These are phyloP conservation scores for Nematocida minor DNA, from an alignment of 371 early-diverging fungal species.

Conservation along the genomic window DNA sequence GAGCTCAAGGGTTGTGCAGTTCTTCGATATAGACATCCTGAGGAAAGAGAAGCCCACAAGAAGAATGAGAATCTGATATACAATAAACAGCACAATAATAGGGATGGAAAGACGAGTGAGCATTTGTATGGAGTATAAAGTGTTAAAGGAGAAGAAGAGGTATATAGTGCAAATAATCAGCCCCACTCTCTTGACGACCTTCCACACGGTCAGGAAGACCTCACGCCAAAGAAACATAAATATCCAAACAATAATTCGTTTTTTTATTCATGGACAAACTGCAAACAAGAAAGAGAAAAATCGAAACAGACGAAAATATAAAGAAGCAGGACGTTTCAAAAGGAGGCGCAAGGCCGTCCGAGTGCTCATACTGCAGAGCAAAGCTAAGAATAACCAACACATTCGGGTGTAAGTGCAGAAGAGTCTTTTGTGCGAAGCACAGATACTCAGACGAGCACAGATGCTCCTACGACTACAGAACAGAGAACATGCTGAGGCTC, in stretches of 20 bases:
- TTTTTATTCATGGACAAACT: conserved; percentile 40
- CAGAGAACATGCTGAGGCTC: conserved; percentile 55
- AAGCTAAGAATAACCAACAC: conserved; percentile 56
- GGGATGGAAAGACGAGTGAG: not conserved
- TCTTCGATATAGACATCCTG: conserved; percentile 38
- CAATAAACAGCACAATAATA: conserved; percentile 5
- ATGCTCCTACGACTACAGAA: conserved; percentile 64
- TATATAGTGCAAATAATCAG: conserved; percentile 6
- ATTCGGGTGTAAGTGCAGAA: conserved; percentile 63
- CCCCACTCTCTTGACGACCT: not conserved
- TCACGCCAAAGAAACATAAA: not conserved
- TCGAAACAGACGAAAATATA: not conserved
- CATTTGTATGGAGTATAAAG: conserved; percentile 5
- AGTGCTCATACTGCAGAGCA: conserved; percentile 59
- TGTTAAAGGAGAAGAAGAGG: conserved; percentile 38
- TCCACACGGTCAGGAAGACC: not conserved
- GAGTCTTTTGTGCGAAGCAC: conserved; percentile 61
- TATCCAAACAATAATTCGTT: conserved; percentile 36
- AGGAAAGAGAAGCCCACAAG: conserved; percentile 46
- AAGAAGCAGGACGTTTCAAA: conserved; percentile 4
- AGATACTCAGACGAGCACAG: conserved; percentile 65
- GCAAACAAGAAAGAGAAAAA: conserved; percentile 19
- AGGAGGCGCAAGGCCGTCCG: not conserved
- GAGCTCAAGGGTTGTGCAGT: conserved; percentile 49
- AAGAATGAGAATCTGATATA: conserved; percentile 18